These are phyloP conservation scores for Ophiocordyceps camponoti-rufipedis DNA, from an alignment of 2,329 filamentous ascomycete species.

Conservation along the genomic window DNA sequence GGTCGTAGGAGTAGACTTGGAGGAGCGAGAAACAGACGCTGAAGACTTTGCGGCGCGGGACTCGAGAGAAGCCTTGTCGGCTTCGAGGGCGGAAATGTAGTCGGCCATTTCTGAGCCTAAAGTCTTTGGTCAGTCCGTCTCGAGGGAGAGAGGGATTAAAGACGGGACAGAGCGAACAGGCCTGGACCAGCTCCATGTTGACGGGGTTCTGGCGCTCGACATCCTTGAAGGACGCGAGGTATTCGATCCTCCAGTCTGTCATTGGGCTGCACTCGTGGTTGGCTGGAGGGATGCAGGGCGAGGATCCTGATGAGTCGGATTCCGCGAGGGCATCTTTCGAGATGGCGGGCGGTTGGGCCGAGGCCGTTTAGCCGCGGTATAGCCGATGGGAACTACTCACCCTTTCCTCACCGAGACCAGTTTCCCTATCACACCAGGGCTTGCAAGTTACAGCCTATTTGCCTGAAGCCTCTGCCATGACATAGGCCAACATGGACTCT, in stretches of 20 bases:
- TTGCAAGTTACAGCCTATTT: no score
- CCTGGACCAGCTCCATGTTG: conserved; percentile 52
- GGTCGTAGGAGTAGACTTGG: no score
- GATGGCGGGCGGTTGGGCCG: no score
- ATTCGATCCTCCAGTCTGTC: conserved; percentile 67
- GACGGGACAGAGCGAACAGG: conserved; percentile 35
- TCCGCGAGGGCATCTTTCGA: background rate
- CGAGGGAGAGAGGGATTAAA: background rate
- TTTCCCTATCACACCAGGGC: no score
- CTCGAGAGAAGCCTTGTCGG: conserved; percentile 29
- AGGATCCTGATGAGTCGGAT: background rate
- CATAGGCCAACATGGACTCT: conserved; percentile 28
- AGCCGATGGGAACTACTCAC: no score
- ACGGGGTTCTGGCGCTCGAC: conserved; percentile 48
- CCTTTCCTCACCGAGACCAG: no score
- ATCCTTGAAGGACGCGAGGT: conserved; percentile 54
- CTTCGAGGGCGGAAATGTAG: conserved; percentile 44
- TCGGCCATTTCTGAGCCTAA: conserved; percentile 48
- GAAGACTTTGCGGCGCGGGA: conserved; percentile 3
- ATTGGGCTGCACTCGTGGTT: conserved; percentile 13
- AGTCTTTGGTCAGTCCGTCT: background rate
- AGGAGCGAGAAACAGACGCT: no score
- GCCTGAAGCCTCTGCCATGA: background rate
- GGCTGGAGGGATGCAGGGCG: background rate
- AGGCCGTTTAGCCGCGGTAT: conserved; percentile 13